These are phyloP conservation scores for Solanum phureja DNA, from an alignment of 257 asterid genomes.

Conservation along the genomic window DNA sequence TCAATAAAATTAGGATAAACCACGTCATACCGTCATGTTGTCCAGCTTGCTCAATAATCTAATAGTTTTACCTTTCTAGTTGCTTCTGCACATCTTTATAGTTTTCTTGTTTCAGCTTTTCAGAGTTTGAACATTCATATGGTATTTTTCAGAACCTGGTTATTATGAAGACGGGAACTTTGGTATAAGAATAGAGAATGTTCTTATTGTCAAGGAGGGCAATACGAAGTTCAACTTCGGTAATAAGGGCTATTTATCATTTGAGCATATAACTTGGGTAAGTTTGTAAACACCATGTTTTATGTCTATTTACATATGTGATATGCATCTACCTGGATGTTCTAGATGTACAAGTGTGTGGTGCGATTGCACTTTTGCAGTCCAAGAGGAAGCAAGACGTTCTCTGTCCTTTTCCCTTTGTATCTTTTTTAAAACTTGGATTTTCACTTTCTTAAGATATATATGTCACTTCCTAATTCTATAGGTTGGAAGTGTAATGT, in stretches of 20 bases:
- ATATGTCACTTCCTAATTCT: not conserved
- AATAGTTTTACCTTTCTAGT: not conserved
- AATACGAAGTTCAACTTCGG: conserved; percentile 84
- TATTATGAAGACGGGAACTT: conserved; percentile 93
- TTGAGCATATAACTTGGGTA: conserved; percentile 97
- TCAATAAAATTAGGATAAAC: not conserved
- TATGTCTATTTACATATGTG: not conserved
- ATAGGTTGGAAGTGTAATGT: not conserved
- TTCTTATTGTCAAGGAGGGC: conserved; percentile 68
- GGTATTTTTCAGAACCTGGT: conserved; percentile 68
- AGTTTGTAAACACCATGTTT: not conserved
- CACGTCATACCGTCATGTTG: not conserved
- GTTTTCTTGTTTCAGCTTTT: not conserved
- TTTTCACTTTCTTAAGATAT: not conserved
- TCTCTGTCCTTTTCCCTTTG: not conserved
- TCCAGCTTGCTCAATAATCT: not conserved
- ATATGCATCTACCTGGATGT: not conserved
- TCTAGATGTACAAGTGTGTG: not conserved
- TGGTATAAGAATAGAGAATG: conserved; percentile 91
- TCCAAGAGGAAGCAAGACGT: not conserved
- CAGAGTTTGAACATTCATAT: not conserved
- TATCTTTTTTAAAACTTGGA: not conserved
- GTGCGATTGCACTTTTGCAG: not conserved
- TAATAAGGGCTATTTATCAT: conserved; percentile 55
- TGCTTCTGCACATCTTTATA: not conserved